Conservation (phyloP, 805 yeast species). For the Candida morakotiae region DNA sequence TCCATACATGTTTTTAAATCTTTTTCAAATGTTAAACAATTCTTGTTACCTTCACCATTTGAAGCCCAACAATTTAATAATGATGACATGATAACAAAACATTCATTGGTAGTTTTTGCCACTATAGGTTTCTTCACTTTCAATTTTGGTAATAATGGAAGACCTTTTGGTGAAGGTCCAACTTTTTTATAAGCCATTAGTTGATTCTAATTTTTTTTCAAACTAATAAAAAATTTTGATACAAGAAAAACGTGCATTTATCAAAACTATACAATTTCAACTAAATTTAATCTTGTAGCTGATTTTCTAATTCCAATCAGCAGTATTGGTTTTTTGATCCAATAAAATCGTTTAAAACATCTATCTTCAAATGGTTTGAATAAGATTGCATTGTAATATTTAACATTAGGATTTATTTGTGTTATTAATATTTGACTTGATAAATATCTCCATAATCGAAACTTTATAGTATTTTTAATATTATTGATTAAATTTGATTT, state of each 20-base stretch:
- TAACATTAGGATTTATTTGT: constrained; percentile 4
- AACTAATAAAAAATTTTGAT: neutral
- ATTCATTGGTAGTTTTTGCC: constrained; percentile 50
- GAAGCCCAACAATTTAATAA: constrained; percentile 95
- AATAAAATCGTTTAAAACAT: constrained; percentile 29
- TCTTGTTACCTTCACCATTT: constrained; percentile 74
- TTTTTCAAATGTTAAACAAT: constrained; percentile 60
- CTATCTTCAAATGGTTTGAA: constrained; percentile 20
- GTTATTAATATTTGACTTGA: neutral
- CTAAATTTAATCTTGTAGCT: neutral
- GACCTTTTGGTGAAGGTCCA: constrained; percentile 35
- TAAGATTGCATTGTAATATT: constrained; percentile 20
- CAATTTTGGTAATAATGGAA: constrained; percentile 72
- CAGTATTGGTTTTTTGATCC: constrained; percentile 15
- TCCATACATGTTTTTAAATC: constrained; percentile 77
- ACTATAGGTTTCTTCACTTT: constrained; percentile 63
- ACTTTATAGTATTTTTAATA: constrained; percentile 24
- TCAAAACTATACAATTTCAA: neutral
- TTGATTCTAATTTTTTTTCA: neutral
- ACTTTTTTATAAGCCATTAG: constrained; percentile 41
- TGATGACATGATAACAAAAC: constrained; percentile 78
- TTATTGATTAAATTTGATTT: constrained; percentile 21
- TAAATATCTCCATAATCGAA: constrained; percentile 19
- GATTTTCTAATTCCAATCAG: neutral
- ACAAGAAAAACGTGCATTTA: constrained; percentile 1